Evolutionary conservation across 805 yeast genomes (phyloP).

Genomic region (Candida silvatica): DNA sequence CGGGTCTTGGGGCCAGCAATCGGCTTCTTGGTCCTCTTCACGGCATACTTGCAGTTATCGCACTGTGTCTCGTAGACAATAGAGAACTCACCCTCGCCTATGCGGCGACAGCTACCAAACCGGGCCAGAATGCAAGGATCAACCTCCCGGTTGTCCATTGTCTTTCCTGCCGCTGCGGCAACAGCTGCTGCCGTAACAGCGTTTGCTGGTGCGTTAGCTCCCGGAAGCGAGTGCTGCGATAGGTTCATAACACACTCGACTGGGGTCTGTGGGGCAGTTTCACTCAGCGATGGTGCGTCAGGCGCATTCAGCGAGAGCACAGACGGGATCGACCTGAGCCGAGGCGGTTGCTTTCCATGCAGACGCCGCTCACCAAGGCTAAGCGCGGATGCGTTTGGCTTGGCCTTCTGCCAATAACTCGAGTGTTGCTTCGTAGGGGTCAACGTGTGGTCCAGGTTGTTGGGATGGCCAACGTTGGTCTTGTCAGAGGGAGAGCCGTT

Average conservation of each 20-base stretch:
- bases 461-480: too few species aligned
- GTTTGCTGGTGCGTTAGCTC: too few species aligned
- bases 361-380: too few species aligned
- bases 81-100: constrained; percentile 88
- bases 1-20: constrained; percentile 50
- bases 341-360: neutral
- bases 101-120: constrained; percentile 56
- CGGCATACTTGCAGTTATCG: constrained; percentile 67
- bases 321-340: neutral
- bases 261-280: constrained; percentile 11
- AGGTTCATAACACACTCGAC: constrained; percentile 5
- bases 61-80: constrained; percentile 75
- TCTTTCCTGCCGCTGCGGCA: neutral
- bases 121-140: constrained; percentile 39
- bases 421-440: constrained; percentile 13
- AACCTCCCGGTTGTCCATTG: constrained; percentile 10
- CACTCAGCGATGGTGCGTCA: neutral
- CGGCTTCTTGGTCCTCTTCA: constrained; percentile 74
- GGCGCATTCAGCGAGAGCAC: neutral
- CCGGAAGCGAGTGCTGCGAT: constrained; percentile 1
- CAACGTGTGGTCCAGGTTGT: neutral
- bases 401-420: constrained; percentile 17
- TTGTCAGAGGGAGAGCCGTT: too few species aligned
- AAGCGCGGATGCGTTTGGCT: too few species aligned
- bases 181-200: neutral